Base-by-base conservation (phyloP, 768 basidiomycete genomes). In the Russula virescens region DNA sequence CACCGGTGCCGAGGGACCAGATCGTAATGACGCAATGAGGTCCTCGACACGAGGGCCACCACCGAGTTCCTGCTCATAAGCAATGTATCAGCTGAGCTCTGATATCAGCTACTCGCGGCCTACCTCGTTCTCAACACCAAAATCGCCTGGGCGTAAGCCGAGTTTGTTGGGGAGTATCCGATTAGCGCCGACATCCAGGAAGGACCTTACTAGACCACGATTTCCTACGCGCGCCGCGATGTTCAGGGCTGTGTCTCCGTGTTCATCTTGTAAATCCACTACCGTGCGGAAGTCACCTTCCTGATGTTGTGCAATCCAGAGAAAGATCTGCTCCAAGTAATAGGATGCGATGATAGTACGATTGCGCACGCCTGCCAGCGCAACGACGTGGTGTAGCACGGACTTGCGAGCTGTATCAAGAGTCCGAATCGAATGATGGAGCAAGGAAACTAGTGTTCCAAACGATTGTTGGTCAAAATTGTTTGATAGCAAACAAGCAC, bases 171-270 rank as follows among this genome's bases (percentile, higher is more conserved):
- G 83, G 63, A 91, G 78, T 69, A 84, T 81, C 67, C 89, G 84
- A 73, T 98, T 96, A 6, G 96, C 97, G 14, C 94, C 94, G 9
- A 94, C 91, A 69, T 97, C 95, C 62, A 99, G 69, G 68, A 98
- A 74, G 3, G 92, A 87, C 69, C 88, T 80, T 16, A 98, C 94
- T 62, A 98, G 73, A 64, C 88, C 87, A 64, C 89, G 80, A 72
- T 94, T 97, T 2, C 97, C 97, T 1, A 98, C 89, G 60, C 96
- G 77, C 0, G 96, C 95, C 16, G 96, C 93, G 68, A 98, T 91
- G 75, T 97, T 97, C 69, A 99, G 73, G 8, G 93, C 93, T 0
- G 96, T 98, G 71, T 99, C 97, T 0, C 96, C 97, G 72, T 98
- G 88, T 67, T 91, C 86, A 70, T 99, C 97, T 74, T 93, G 91